Evolutionary conservation across 306 rosid species (phyloP), one percentile per base, ranked within the genome.

Genomic region (Vigna reflexopilosa): DNA sequence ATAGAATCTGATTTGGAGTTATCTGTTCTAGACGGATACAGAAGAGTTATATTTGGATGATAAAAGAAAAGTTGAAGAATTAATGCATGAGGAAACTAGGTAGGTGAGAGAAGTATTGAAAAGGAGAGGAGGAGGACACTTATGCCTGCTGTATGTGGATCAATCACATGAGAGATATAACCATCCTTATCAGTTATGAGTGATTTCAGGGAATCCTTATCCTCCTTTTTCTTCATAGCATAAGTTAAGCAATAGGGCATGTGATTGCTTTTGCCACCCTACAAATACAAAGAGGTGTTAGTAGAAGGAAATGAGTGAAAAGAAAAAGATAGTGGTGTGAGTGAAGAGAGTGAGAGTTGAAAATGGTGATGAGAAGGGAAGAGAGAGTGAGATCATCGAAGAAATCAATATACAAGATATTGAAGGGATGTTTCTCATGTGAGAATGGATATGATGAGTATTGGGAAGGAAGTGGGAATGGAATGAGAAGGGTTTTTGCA

Each of bases 361-460:
- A 26, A 0, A 59, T 58, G 17, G 12, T 59, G 3, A 13, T 4
- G 22, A 55, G 61, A 55, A 55, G 61, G 10, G 61, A 55, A 51
- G 69, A 13, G 47, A 59, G 2, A 59, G 83, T 75, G 77, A 87
- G 91, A 26, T 2, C 28, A 66, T 86, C 84, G 17, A 65, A 45
- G 72, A 87, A 85, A 67, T 81, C 90, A 0, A 40, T 87, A n/a
- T 83, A 84, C 80, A 58, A 67, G 75, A 47, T 87, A 1, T 87
- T 89, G 80, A 85, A 78, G 78, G 78, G 79, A 1, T 91, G 96
- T 57, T 92, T 90, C 52, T 84, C 89, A 0, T 32, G 91, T 17
- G 80, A 87, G 5, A 51, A 80, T 17, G 22, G 76, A 1, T 71
- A 85, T 19, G 65, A 67, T 12, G 73, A 68, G 22, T 45, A 84